These are phyloP conservation scores for Oidiodendron maius DNA, from an alignment of 495 filamentous ascomycete genomes.

Conservation along the genomic window DNA sequence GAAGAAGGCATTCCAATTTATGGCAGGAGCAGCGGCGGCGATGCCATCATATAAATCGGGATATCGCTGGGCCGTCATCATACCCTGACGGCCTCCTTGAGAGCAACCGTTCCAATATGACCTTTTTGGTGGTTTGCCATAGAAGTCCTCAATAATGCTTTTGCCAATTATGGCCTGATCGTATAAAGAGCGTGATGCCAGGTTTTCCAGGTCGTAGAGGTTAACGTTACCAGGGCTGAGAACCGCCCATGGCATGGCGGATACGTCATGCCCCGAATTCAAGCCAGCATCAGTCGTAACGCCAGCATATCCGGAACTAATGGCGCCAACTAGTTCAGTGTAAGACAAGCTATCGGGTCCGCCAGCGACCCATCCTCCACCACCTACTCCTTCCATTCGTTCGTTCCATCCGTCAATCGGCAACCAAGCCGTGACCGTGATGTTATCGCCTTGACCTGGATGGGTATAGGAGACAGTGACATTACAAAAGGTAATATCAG, in stretches of 20 bases:
- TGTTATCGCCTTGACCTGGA: constrained; percentile 29
- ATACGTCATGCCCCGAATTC: not conserved
- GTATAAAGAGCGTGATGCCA: constrained; percentile 25
- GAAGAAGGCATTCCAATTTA: constrained; percentile 26
- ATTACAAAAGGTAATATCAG: constrained; percentile 42
- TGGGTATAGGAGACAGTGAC: constrained; percentile 40
- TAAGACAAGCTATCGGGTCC: constrained; percentile 7
- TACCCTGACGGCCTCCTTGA: constrained; percentile 36
- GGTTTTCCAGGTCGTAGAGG: constrained; percentile 30
- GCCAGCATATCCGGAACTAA: constrained; percentile 31
- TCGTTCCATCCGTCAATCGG: constrained; percentile 34
- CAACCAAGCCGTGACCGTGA: constrained; percentile 31
- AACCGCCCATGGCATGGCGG: constrained; percentile 31
- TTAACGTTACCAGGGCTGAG: constrained; percentile 35
- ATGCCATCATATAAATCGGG: constrained; percentile 36
- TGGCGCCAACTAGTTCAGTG: constrained; percentile 23
- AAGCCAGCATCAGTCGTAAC: constrained; percentile 37
- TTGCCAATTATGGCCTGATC: constrained; percentile 31
- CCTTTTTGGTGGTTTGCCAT: constrained; percentile 27
- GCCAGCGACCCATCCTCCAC: constrained; percentile 36
- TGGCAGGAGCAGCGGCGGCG: constrained; percentile 29
- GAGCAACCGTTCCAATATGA: constrained; percentile 43
- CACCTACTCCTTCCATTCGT: constrained; percentile 35
- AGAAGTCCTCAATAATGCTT: constrained; percentile 24
- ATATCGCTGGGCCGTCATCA: constrained; percentile 37